These are phyloP conservation scores for Bocquillonia castaneifolia DNA, from an alignment of 441 rosid species.

Conservation along the genomic window DNA sequence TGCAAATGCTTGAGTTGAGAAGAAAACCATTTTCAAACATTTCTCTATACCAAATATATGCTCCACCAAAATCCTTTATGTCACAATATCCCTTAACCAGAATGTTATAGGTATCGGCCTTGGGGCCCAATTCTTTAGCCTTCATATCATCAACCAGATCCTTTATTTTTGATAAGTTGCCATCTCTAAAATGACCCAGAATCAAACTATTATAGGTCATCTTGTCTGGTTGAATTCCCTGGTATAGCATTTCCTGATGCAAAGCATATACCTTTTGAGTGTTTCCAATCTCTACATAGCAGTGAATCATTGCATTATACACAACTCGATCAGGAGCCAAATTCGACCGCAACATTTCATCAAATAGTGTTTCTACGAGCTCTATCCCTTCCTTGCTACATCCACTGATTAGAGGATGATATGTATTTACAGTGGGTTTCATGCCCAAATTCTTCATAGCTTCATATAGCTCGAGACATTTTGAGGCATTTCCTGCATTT, in stretches of 20 bases:
- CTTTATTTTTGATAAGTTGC: conserved; percentile 35
- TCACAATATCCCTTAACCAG: conserved; percentile 59
- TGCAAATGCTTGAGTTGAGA: conserved; percentile 30
- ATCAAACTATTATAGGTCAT: conserved; percentile 65
- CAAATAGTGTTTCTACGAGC: conserved; percentile 40
- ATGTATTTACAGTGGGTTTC: conserved; percentile 51
- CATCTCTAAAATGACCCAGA: conserved; percentile 43
- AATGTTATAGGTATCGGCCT: conserved; percentile 63
- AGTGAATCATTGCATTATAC: conserved; percentile 52
- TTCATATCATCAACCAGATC: conserved; percentile 54
- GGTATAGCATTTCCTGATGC: conserved; percentile 46
- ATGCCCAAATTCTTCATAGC: conserved; percentile 54
- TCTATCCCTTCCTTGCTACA: conserved; percentile 45
- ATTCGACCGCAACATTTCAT: conserved; percentile 46
- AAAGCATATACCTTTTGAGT: conserved; percentile 41
- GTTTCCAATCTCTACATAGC: conserved; percentile 46
- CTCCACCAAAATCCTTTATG: conserved; percentile 43
- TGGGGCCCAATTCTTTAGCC: conserved; percentile 37
- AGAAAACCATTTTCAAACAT: conserved; percentile 52
- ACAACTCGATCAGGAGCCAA: conserved; percentile 52
- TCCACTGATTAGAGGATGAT: conserved; percentile 47
- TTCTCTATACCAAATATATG: conserved; percentile 65
- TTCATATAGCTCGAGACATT: conserved; percentile 57
- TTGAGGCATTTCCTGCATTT: conserved; percentile 38
- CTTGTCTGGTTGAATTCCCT: conserved; percentile 44